phyloP scores from a whole-genome alignment of 2,329 filamentous ascomycete genomes.

The Sarocladium brachiariae region DNA sequence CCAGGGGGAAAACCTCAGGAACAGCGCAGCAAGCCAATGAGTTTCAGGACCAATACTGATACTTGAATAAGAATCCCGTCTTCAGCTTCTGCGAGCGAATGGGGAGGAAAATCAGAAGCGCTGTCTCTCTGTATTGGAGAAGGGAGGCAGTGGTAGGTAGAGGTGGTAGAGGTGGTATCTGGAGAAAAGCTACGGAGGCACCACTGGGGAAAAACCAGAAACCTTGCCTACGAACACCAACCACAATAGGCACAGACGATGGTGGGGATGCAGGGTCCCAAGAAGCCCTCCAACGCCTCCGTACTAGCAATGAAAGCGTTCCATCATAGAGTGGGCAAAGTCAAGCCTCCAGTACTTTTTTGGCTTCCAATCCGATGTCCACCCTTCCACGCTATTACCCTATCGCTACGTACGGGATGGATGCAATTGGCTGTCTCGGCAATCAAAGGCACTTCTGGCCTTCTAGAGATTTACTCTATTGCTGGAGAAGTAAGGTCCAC shows the following conservation, averaged over 20 bases:
- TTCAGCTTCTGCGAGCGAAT: background rate
- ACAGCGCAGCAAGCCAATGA: background rate
- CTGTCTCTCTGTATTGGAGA: too few relatives aligned
- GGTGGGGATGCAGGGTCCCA: background rate
- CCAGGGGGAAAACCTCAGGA: background rate
- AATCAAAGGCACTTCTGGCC: too few relatives aligned
- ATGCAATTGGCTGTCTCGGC: conserved; percentile 4
- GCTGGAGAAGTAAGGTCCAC: too few relatives aligned
- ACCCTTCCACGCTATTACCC: conserved; percentile 3
- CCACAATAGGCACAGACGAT: background rate
- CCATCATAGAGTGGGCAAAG: background rate
- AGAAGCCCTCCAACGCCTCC: background rate
- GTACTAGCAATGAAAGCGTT: too few relatives aligned
- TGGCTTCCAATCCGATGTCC: background rate
- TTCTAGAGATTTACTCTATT: background rate
- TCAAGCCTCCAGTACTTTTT: background rate
- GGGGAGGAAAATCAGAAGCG: background rate
- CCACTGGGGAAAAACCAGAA: conserved; percentile 3
- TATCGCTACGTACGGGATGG: conserved; percentile 2
- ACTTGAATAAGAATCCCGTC: background rate
- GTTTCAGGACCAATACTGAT: background rate
- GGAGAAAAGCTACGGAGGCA: background rate
- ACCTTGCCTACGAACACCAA: too few relatives aligned
- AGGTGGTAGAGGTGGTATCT: background rate
- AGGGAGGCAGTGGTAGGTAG: background rate